These are phyloP conservation scores for Saccharomyces hybrid DNA, from an alignment of 1,139 yeast genomes.

Conservation along the genomic window DNA sequence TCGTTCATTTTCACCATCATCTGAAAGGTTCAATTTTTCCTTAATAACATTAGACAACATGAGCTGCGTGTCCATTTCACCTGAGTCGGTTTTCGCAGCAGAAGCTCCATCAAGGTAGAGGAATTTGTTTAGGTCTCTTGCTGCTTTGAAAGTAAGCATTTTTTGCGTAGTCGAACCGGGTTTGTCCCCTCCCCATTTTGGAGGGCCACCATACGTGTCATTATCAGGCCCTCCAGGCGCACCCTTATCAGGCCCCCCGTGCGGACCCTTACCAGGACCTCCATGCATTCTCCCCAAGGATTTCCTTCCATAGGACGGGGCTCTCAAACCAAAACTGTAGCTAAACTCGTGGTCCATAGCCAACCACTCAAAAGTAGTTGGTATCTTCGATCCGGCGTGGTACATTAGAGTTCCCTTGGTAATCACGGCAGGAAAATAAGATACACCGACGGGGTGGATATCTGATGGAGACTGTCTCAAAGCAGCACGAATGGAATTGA, in stretches of 20 bases:
- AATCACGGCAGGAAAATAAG: conserved; percentile 48
- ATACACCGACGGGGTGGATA: conserved; percentile 47
- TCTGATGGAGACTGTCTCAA: conserved; percentile 44
- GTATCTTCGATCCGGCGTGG: conserved; percentile 39
- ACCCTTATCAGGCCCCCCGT: conserved; percentile 6
- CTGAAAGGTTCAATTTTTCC: conserved; percentile 16
- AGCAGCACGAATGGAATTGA: conserved; percentile 45
- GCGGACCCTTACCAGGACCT: conserved; percentile 6
- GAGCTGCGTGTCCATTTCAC: conserved; percentile 54
- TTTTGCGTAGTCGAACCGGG: conserved; percentile 5
- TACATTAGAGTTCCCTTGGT: conserved; percentile 49
- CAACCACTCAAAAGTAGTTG: conserved; percentile 45
- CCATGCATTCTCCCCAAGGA: conserved; percentile 8
- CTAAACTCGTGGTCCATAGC: conserved; percentile 55
- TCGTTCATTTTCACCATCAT: conserved; percentile 24
- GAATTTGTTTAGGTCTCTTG: conserved; percentile 39
- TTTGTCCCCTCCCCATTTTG: neutral
- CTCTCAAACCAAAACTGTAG: conserved; percentile 36
- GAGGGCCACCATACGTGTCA: conserved; percentile 7
- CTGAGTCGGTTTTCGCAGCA: conserved; percentile 44
- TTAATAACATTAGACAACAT: conserved; percentile 32
- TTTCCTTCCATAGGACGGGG: conserved; percentile 18
- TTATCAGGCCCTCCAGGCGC: conserved; percentile 5
- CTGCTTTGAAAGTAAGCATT: conserved; percentile 40
- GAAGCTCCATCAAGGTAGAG: conserved; percentile 52